Evolutionary conservation across 495 filamentous ascomycete species (phyloP).

Genomic region (Massariosphaeria phaeospora): DNA sequence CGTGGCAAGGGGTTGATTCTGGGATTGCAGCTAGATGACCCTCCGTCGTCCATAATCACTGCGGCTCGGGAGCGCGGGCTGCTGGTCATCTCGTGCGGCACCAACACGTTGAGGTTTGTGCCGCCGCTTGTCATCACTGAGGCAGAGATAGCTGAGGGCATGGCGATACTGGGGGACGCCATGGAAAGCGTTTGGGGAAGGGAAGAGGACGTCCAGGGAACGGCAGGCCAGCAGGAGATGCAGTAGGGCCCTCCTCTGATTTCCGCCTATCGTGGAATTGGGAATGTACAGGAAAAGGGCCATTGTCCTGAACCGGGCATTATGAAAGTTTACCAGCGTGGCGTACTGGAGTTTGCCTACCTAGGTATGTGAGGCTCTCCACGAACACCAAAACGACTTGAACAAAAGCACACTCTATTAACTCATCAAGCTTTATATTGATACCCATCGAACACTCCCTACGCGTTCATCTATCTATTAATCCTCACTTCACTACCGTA

Average conservation of each 20-base stretch:
- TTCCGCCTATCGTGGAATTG: not conserved
- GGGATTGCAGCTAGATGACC: conserved; percentile 70
- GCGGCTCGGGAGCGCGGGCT: conserved; percentile 84
- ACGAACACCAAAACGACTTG: too few species aligned
- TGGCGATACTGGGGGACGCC: conserved; percentile 72
- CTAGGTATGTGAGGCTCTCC: too few species aligned
- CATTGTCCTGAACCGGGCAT: too few species aligned
- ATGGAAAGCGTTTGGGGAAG: conserved; percentile 52
- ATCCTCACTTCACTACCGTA: too few species aligned
- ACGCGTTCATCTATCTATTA: too few species aligned
- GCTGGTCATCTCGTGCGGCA: conserved; percentile 85
- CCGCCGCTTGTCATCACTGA: conserved; percentile 59
- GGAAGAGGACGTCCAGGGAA: conserved; percentile 30
- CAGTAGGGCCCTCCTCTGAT: not conserved
- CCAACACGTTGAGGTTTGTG: conserved; percentile 53
- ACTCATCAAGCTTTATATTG: too few species aligned
- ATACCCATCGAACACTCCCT: too few species aligned
- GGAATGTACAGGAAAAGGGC: too few species aligned
- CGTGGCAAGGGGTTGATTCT: conserved; percentile 80
- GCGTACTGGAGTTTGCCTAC: not conserved
- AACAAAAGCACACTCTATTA: too few species aligned
- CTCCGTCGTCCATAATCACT: conserved; percentile 66
- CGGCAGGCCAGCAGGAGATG: conserved; percentile 39
- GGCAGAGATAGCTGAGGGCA: conserved; percentile 67
- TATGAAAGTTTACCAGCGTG: not conserved